Evolutionary conservation across 257 asterid genomes (phyloP).

Genomic region (Fraxinus cuspidata): DNA sequence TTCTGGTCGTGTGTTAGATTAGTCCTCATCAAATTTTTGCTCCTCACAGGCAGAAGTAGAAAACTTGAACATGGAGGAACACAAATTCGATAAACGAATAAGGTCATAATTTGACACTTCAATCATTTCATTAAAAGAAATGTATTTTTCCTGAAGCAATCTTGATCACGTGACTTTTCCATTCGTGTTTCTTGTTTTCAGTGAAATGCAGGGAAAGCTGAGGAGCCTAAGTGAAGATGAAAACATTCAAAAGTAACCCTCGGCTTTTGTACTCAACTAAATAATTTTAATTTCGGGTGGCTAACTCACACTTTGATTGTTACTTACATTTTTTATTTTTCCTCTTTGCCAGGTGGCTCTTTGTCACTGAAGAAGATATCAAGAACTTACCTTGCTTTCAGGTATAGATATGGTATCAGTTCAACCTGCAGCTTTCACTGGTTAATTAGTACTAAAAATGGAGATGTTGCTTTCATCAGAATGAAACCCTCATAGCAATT

Average conservation of each 20-base stretch:
- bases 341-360: conserved; percentile 68
- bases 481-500: conserved; percentile 88
- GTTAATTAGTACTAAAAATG: conserved; percentile 20
- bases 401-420: conserved; percentile 43
- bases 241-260: conserved; percentile 52
- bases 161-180: conserved; percentile 20
- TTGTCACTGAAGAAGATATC: conserved; percentile 88
- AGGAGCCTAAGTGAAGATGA: conserved; percentile 69
- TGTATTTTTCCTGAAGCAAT: conserved; percentile 5
- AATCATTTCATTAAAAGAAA: background rate
- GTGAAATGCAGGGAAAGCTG: conserved; percentile 68
- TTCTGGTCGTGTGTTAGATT: background rate
- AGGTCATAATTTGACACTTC: conserved; percentile 37
- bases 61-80: conserved; percentile 54
- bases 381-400: conserved; percentile 81
- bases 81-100: conserved; percentile 51
- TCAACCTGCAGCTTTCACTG: background rate
- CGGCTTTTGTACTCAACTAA: conserved; percentile 10
- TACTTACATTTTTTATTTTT: conserved; percentile 13
- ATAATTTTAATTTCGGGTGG: conserved; percentile 14
- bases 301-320: conserved; percentile 3
- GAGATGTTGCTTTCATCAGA: conserved; percentile 42
- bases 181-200: conserved; percentile 35
- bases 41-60: conserved; percentile 63
- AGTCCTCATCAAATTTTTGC: conserved; percentile 26